phyloP scores from a whole-genome alignment of 1,139 yeast species.

The Kurtzmaniella quercitrusa region DNA sequence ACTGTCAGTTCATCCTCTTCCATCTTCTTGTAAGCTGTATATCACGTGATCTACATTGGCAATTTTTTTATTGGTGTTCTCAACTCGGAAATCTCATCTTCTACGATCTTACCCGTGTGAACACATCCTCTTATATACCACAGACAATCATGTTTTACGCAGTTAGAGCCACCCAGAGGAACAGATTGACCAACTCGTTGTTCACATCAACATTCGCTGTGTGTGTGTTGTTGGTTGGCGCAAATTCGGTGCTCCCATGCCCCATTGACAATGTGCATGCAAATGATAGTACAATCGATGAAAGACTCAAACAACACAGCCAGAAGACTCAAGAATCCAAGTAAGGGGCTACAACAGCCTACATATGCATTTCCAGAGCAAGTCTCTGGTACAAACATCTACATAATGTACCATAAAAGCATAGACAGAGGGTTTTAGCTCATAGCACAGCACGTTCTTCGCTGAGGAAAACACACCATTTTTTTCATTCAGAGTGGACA shows the following conservation, averaged over 20 bases:
- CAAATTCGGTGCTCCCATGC: conserved; percentile 70
- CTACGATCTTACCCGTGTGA: not conserved
- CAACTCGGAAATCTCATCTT: not conserved
- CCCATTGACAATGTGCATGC: conserved; percentile 55
- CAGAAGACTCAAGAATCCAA: conserved; percentile 5
- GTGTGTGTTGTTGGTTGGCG: conserved; percentile 65
- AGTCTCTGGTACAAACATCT: not conserved
- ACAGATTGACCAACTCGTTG: conserved; percentile 57
- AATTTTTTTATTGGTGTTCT: conserved; percentile 1
- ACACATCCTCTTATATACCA: not conserved
- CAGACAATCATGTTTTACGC: conserved; percentile 6
- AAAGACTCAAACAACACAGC: conserved; percentile 16
- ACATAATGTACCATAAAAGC: not conserved
- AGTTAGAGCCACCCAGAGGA: conserved; percentile 53
- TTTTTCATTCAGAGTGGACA: not conserved
- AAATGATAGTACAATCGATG: conserved; percentile 38
- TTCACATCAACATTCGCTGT: conserved; percentile 74
- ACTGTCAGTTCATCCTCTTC: too few relatives aligned
- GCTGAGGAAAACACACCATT: not conserved
- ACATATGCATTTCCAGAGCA: not conserved
- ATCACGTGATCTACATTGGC: not conserved
- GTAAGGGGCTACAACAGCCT: not conserved
- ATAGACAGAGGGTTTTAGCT: not conserved
- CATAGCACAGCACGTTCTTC: not conserved
- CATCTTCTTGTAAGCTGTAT: too few relatives aligned